Conservation (phyloP, 371 early-diverging fungal species). For the Actinomucor elegans region DNA sequence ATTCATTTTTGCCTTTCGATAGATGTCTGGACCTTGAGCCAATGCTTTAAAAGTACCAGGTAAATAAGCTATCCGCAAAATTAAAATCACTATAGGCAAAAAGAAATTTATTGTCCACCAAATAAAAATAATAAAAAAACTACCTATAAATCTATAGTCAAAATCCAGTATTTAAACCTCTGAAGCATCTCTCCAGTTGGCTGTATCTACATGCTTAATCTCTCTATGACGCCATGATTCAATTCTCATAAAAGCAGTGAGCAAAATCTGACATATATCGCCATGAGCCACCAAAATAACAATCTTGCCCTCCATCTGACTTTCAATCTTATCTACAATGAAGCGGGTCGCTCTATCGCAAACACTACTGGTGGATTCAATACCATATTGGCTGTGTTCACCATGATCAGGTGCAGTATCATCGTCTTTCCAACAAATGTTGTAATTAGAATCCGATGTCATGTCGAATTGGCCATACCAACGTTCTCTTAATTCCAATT, state of each 20-base stretch:
- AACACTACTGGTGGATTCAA: conserved; percentile 42
- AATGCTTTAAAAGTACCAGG: too few species aligned
- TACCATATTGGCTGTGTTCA: conserved; percentile 29
- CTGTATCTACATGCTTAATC: conserved; percentile 47
- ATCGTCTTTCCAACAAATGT: conserved; percentile 42
- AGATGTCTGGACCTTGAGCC: too few species aligned
- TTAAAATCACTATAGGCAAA: too few species aligned
- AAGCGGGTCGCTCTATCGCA: conserved; percentile 39
- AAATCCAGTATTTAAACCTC: not conserved
- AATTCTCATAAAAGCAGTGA: conserved; percentile 32
- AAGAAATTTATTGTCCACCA: too few species aligned
- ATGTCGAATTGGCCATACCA: conserved; percentile 47
- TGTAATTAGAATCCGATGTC: conserved; percentile 38
- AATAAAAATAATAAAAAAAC: not conserved
- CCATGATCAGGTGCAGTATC: conserved; percentile 40
- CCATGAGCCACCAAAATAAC: conserved; percentile 51
- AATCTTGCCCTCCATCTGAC: conserved; percentile 36
- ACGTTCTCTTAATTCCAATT: conserved; percentile 39
- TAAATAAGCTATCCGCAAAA: too few species aligned
- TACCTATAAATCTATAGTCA: not conserved
- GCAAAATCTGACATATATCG: conserved; percentile 47
- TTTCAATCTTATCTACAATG: conserved; percentile 40
- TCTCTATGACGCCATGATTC: conserved; percentile 48
- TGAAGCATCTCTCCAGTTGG: conserved; percentile 41
- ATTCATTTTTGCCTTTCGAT: too few species aligned